Evolutionary conservation across 768 basidiomycete genomes (phyloP).

Genomic region (Boletus rubescentipes): DNA sequence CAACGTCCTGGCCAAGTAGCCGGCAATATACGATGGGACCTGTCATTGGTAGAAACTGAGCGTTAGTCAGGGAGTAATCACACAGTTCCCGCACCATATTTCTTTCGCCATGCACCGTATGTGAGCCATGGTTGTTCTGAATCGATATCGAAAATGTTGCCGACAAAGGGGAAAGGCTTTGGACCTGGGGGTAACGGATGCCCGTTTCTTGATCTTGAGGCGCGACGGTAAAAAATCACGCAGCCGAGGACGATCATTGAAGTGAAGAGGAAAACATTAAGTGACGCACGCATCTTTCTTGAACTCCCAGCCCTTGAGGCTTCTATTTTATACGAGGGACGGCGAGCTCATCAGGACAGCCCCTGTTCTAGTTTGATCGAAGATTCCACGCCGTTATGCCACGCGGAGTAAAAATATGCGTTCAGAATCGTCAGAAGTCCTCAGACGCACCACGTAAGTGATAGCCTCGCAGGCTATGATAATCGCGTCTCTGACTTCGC

Average conservation of each 20-base stretch:
- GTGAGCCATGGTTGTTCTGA: slow-evolving; percentile 26
- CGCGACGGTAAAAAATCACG: slow-evolving; percentile 5
- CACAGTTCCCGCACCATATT: slow-evolving; percentile 22
- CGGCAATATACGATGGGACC: slow-evolving; percentile 30
- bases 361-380: slow-evolving; percentile 12
- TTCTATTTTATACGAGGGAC: slow-evolving; percentile 17
- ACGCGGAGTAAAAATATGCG: slow-evolving; percentile 12
- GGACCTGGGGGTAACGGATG: slow-evolving; percentile 26
- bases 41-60: slow-evolving; percentile 5
- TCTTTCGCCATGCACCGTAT: slow-evolving; percentile 28
- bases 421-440: slow-evolving; percentile 8
- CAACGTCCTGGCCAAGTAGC: slow-evolving; percentile 25
- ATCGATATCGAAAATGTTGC: slow-evolving; percentile 26
- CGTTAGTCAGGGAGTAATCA: background rate
- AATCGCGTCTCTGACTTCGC: slow-evolving; percentile 19
- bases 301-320: background rate
- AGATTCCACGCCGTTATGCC: slow-evolving; percentile 1
- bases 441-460: slow-evolving; percentile 27
- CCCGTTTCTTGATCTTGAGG: slow-evolving; percentile 2
- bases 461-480: slow-evolving; percentile 18
- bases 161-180: slow-evolving; percentile 22
- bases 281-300: slow-evolving; percentile 12
- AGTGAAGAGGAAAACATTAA: slow-evolving; percentile 7
- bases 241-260: slow-evolving; percentile 12
- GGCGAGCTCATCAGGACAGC: slow-evolving; percentile 1